Conservation (phyloP, 106 monocot species). For the Allium fistulosum region DNA sequence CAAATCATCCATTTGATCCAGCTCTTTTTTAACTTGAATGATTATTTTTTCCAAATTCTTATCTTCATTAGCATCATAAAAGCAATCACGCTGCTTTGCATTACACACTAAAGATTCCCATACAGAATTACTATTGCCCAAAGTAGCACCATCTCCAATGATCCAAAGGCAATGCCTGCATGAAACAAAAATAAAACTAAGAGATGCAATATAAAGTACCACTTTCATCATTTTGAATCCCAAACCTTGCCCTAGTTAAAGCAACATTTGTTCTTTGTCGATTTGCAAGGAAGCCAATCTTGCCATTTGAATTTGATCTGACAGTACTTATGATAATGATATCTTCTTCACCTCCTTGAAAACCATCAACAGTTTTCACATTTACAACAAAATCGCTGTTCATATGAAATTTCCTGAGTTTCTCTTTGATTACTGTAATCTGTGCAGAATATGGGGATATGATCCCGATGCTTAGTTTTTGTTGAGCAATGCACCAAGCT, state of each 20-base stretch:
- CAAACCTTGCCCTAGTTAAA: slow-evolving; percentile 57
- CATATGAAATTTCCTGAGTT: slow-evolving; percentile 13
- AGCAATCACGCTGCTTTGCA: slow-evolving; percentile 26
- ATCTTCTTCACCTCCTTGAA: slow-evolving; percentile 66
- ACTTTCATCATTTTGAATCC: slow-evolving; percentile 15
- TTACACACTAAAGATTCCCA: slow-evolving; percentile 27
- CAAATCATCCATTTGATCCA: slow-evolving; percentile 24
- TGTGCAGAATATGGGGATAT: slow-evolving; percentile 58
- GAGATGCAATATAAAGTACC: neutral
- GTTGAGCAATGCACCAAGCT: neutral
- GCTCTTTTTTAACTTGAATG: slow-evolving; percentile 8
- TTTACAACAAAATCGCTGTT: slow-evolving; percentile 18
- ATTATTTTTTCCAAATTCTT: slow-evolving; percentile 11
- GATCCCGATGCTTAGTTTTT: slow-evolving; percentile 28
- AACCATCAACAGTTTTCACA: slow-evolving; percentile 58
- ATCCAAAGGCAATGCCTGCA: slow-evolving; percentile 53
- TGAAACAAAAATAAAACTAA: neutral
- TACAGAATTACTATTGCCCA: slow-evolving; percentile 19
- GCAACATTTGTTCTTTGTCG: slow-evolving; percentile 48
- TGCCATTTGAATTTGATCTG: slow-evolving; percentile 31
- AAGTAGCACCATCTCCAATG: slow-evolving; percentile 32
- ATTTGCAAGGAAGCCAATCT: slow-evolving; percentile 50
- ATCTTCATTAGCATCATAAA: slow-evolving; percentile 21
- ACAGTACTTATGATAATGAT: slow-evolving; percentile 54
- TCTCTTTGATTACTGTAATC: slow-evolving; percentile 33